Evolutionary conservation across 2,329 filamentous ascomycete genomes (phyloP), one percentile per base, ranked within the genome.

Genomic region (Alternaria viburni): DNA sequence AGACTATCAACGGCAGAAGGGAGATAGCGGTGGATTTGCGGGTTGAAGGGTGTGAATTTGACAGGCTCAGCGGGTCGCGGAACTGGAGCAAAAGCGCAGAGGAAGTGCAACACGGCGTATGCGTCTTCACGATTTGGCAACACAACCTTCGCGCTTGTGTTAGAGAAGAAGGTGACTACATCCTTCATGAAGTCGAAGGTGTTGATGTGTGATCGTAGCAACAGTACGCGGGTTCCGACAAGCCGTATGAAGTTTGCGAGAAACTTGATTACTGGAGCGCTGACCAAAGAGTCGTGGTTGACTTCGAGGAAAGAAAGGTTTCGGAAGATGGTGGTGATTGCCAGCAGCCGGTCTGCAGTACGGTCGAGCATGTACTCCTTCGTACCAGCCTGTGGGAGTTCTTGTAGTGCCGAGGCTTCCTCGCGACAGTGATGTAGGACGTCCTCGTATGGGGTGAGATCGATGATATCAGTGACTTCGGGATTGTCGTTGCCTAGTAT

Each of bases 111-210:
- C 7, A 98, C 85, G 73, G 92, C 93, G 43, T 93, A 84, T 0
- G 94, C 94, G 76, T 98, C 94, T 75, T 98, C 94, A 66, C 92
- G 90, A 19, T 91, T 91, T 2, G 93, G 91, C 43, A 99, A 84
- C 74, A 95, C 91, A 56, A 98, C 87, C 10, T 88, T 87, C 50
- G 92, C 89, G 8, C 93, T 90, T 51, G 96, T 88, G 78, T 99
- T 98, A 60, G 95, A 97, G 58, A 99, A 84, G 69, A 97, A 89
- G 15, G 93, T 90, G 61, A 98, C 88, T 28, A 93, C 85, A 78
- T 99, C 96, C 81, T 99, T 99, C 92, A 97, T 97, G 73, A 98
- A 95, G 79, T 99, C 96, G 69, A 97, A 84, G 0, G 92, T 96
- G 80, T 97, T 97, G 74, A 87, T 85, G 69, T 96, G 87, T 4